These are phyloP conservation scores for Schizosaccharomyces cryophilus DNA, from an alignment of 805 yeast genomes.

Conservation along the genomic window DNA sequence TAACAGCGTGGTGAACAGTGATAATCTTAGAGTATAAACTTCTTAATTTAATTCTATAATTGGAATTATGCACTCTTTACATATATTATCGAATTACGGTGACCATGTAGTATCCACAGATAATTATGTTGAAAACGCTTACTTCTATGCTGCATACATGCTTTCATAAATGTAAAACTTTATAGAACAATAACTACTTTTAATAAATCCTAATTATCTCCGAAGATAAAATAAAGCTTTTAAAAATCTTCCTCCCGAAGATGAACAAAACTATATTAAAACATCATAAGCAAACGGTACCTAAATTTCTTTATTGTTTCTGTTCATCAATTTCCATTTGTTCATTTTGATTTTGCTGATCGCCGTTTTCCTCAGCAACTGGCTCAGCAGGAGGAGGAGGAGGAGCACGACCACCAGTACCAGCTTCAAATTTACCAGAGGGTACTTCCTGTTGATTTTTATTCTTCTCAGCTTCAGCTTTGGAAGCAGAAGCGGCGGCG, in stretches of 20 bases:
- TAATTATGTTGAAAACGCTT: too few relatives aligned
- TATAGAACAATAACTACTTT: too few relatives aligned
- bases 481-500: slow-evolving; percentile 5
- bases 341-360: background rate
- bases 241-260: background rate
- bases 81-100: too few relatives aligned
- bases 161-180: too few relatives aligned
- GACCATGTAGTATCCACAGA: too few relatives aligned
- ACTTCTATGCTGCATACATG: too few relatives aligned
- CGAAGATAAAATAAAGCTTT: background rate
- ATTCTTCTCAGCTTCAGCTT: slow-evolving; percentile 46
- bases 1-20: too few relatives aligned
- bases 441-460: slow-evolving; percentile 31
- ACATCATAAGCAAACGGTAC: background rate
- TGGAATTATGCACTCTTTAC: too few relatives aligned
- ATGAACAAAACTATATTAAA: background rate
- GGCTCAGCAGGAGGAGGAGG: slow-evolving; percentile 3
- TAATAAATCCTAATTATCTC: too few relatives aligned
- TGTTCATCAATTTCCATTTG: background rate
- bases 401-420: slow-evolving; percentile 4
- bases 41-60: too few relatives aligned
- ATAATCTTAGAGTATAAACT: too few relatives aligned
- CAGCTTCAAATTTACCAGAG: slow-evolving; percentile 16
- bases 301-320: background rate
- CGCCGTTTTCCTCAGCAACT: background rate